These are phyloP conservation scores for Coemansia sp. DNA, from an alignment of 192 early-diverging fungal species.

Conservation along the genomic window DNA sequence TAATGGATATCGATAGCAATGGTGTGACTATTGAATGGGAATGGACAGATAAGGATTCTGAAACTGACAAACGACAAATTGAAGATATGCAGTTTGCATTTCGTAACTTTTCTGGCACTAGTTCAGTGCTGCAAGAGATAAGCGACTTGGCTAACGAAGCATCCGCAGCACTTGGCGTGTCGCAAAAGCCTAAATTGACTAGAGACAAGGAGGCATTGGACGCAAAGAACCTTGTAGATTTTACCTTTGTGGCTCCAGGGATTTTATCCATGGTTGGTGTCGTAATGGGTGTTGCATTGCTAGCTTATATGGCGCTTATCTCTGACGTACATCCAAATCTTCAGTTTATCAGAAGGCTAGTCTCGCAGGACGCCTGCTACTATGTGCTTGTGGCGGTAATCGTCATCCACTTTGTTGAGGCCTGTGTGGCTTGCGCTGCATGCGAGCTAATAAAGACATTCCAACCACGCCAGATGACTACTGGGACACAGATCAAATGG, in stretches of 20 bases:
- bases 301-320: slow-evolving; percentile 15
- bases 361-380: slow-evolving; percentile 21
- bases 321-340: slow-evolving; percentile 20
- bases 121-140: slow-evolving; percentile 29
- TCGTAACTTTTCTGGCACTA: slow-evolving; percentile 18
- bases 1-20: slow-evolving; percentile 27
- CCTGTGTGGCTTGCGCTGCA: slow-evolving; percentile 14
- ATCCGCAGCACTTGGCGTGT: slow-evolving; percentile 13
- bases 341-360: slow-evolving; percentile 9
- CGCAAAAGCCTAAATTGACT: slow-evolving; percentile 10
- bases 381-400: slow-evolving; percentile 19
- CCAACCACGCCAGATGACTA: slow-evolving; percentile 46
- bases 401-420: slow-evolving; percentile 22
- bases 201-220: slow-evolving; percentile 22
- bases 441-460: slow-evolving; percentile 45
- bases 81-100: slow-evolving; percentile 48
- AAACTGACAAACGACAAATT: background rate
- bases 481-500: slow-evolving; percentile 36
- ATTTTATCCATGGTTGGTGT: slow-evolving; percentile 13
- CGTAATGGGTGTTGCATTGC: background rate
- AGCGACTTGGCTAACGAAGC: slow-evolving; percentile 37
- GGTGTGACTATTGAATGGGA: slow-evolving; percentile 38
- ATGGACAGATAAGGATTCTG: slow-evolving; percentile 4
- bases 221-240: slow-evolving; percentile 19
- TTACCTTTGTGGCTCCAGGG: slow-evolving; percentile 22